Evolutionary conservation across 805 yeast species (phyloP).

Genomic region (Wickerhamiella galacta): DNA sequence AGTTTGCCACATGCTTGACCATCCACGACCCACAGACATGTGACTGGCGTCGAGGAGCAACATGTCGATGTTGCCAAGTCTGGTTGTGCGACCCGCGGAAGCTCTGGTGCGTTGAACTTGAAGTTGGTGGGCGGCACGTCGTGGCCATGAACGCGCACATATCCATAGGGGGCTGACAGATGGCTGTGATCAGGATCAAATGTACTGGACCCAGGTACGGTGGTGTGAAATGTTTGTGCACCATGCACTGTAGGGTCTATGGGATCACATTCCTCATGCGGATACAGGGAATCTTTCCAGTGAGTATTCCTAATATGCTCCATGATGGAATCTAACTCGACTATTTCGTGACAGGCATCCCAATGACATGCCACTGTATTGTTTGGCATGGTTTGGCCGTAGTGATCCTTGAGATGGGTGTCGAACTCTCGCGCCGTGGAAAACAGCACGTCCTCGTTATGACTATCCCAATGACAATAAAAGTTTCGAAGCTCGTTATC

Average conservation of each 20-base stretch:
- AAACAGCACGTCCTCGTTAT: constrained; percentile 18
- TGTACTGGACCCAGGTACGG: too few species aligned
- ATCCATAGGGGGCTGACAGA: too few species aligned
- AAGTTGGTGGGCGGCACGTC: too few species aligned
- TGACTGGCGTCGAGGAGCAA: too few species aligned
- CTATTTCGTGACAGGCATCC: constrained; percentile 24
- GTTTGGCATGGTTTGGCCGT: constrained; percentile 2
- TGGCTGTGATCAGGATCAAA: too few species aligned
- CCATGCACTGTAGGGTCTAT: too few species aligned
- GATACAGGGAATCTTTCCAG: constrained; percentile 17
- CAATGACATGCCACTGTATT: constrained; percentile 22
- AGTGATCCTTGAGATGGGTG: constrained; percentile 15
- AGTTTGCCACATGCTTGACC: constrained; percentile 30
- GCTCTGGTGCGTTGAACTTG: too few species aligned
- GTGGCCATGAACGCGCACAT: too few species aligned
- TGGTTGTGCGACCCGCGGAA: too few species aligned
- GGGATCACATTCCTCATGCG: constrained; percentile 13
- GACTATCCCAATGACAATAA: constrained; percentile 24
- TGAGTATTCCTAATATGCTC: constrained; percentile 13
- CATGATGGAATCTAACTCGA: constrained; percentile 17
- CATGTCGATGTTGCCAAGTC: too few species aligned
- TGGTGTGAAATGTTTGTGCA: too few species aligned
- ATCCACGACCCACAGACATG: constrained; percentile 28
- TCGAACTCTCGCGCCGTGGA: constrained; percentile 17
- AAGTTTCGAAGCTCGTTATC: background rate